Evolutionary conservation across 1,139 yeast species (phyloP), one percentile per base, ranked within the genome.

Genomic region (Scheffersomyces insectosa): DNA sequence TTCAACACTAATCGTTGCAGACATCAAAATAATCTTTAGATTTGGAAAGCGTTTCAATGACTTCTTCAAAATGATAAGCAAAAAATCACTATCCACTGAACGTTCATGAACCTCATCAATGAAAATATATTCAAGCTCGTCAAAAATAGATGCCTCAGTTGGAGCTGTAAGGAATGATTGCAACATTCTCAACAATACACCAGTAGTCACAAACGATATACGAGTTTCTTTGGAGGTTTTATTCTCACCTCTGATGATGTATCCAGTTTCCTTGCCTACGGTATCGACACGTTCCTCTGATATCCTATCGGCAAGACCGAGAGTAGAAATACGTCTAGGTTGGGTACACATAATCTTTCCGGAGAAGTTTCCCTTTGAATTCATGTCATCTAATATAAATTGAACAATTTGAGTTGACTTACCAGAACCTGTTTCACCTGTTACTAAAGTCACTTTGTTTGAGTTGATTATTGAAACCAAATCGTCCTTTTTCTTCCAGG

Each of bases 51-150:
- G 60, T 7, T 66, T 63, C 51, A 79, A 52, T 10, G 88, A 65
- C 36, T 77, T 76, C 56, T 88, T 89, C 50, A 93, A 70, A 41
- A 91, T 76, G 40, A 90, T 88, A 39, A 93, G 72, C 41, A 93
- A 71, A 47, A 91, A 83, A 62, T 93, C 98, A 47, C 95, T 83
- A 56, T 93, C 98, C 40, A 93, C 80, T 0, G 97, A 89, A 51
- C 98, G 71, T 65, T 93, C 99, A 59, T 93, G 99, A 11, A 93
- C 98, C 65, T 93, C 99, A 70, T 93, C 99, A 39, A 93, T 82
- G 36, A 93, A 82, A 23, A 91, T 77, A 54, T 85, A 88, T 13
- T 80, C 79, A 35, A 85, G 65, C 42, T 79, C 70, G n/a, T 77
- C 73, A 44, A 89, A 73, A 38, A 82, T 68, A 1, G 66, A 57